These are phyloP conservation scores for Pholiota molesta DNA, from an alignment of 768 basidiomycete genomes.

Conservation along the genomic window DNA sequence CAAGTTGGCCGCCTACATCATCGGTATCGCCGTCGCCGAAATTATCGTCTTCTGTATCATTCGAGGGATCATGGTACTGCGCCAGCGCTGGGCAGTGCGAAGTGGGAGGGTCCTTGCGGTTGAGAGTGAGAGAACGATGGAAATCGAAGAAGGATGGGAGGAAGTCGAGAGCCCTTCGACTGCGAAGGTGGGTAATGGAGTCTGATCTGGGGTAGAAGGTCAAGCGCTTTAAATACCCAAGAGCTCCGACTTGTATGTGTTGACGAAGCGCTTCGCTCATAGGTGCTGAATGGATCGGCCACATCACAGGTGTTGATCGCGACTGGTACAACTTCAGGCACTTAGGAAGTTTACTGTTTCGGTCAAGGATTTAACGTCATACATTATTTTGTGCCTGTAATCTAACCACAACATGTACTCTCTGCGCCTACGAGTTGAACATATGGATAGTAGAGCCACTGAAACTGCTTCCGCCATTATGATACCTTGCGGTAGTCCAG, in stretches of 20 bases:
- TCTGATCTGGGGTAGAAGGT: neutral
- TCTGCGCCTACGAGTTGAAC: neutral
- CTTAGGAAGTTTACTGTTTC: too few relatives aligned
- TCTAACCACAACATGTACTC: neutral
- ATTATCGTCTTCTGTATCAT: slow-evolving; percentile 54
- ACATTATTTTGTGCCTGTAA: neutral
- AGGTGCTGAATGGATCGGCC: neutral
- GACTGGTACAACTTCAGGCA: too few relatives aligned
- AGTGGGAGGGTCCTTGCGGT: slow-evolving; percentile 14
- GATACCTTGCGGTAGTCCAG: slow-evolving; percentile 8
- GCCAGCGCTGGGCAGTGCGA: slow-evolving; percentile 31
- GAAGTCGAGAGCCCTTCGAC: slow-evolving; percentile 25
- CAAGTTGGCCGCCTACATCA: slow-evolving; percentile 60
- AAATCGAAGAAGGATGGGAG: slow-evolving; percentile 47
- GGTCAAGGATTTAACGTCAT: neutral
- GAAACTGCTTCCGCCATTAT: slow-evolving; percentile 6
- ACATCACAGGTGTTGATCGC: too few relatives aligned
- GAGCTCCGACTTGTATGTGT: too few relatives aligned
- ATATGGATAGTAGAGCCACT: neutral
- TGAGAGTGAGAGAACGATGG: slow-evolving; percentile 14
- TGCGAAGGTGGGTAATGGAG: neutral
- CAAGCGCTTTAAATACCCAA: too few relatives aligned
- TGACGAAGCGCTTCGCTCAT: too few relatives aligned
- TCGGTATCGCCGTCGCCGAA: slow-evolving; percentile 59
- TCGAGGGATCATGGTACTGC: slow-evolving; percentile 41